These are phyloP conservation scores for Lojkania enalia DNA, from an alignment of 2,329 filamentous ascomycete species.

Conservation along the genomic window DNA sequence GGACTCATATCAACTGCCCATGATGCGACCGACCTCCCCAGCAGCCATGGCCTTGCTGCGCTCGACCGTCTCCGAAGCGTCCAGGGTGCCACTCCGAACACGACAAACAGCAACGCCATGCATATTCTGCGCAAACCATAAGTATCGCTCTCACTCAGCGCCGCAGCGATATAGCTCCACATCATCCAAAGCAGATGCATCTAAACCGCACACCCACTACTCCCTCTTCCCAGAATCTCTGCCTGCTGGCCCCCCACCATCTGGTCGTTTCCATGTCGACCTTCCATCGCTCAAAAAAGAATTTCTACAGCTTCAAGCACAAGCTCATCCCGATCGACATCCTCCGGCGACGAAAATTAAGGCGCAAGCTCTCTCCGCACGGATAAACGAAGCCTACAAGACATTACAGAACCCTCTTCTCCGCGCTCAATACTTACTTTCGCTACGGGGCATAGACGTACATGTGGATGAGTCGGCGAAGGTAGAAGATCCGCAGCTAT, in stretches of 20 bases:
- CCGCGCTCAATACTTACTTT: slow-evolving; percentile 86
- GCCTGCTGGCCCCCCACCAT: slow-evolving; percentile 74
- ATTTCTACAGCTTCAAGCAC: slow-evolving; percentile 81
- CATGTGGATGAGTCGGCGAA: slow-evolving; percentile 76
- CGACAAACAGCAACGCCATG: slow-evolving; percentile 27
- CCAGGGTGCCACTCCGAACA: slow-evolving; percentile 17
- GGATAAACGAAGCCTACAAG: slow-evolving; percentile 90
- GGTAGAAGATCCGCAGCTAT: slow-evolving; percentile 69
- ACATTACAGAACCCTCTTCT: slow-evolving; percentile 77
- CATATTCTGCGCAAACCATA: slow-evolving; percentile 26
- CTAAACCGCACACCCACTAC: slow-evolving; percentile 68
- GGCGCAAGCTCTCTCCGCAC: slow-evolving; percentile 77
- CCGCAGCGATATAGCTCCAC: slow-evolving; percentile 32
- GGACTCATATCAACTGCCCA: neutral
- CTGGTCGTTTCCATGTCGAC: slow-evolving; percentile 75
- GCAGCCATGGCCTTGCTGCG: slow-evolving; percentile 30
- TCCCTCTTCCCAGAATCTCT: slow-evolving; percentile 83
- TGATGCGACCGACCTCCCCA: slow-evolving; percentile 18
- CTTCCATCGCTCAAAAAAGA: slow-evolving; percentile 72
- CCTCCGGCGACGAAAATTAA: slow-evolving; percentile 55
- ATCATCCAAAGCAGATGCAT: slow-evolving; percentile 6
- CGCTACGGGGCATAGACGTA: slow-evolving; percentile 72
- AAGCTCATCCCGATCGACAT: slow-evolving; percentile 72
- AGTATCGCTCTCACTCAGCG: slow-evolving; percentile 10
- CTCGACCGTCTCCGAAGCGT: slow-evolving; percentile 20